These are phyloP conservation scores for Aureobasidium sp. DNA, from an alignment of 2,329 filamentous ascomycete genomes.

Conservation along the genomic window DNA sequence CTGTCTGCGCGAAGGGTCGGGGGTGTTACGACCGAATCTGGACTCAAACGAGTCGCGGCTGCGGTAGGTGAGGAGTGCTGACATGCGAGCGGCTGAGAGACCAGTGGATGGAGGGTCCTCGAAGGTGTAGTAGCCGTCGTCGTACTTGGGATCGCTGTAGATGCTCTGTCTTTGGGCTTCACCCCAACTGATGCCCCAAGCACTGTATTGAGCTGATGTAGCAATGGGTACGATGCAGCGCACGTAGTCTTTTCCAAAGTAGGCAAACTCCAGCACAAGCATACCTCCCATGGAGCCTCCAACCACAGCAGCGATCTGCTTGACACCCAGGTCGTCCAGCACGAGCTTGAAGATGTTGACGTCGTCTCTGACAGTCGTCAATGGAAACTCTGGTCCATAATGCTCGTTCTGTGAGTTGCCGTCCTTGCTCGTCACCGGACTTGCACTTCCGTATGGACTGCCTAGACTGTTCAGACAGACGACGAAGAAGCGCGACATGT, in stretches of 20 bases:
- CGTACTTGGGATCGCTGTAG: slow-evolving; percentile 96
- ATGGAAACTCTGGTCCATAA: slow-evolving; percentile 92
- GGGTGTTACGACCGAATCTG: slow-evolving; percentile 89
- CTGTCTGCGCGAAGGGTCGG: slow-evolving; percentile 74
- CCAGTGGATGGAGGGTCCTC: slow-evolving; percentile 79
- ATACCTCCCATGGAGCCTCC: slow-evolving; percentile 83
- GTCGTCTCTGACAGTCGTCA: slow-evolving; percentile 93
- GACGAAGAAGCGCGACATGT: slow-evolving; percentile 74
- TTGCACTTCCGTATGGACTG: slow-evolving; percentile 77
- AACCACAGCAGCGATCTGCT: slow-evolving; percentile 68
- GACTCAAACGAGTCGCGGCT: slow-evolving; percentile 96
- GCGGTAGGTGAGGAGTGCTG: slow-evolving; percentile 87
- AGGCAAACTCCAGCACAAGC: slow-evolving; percentile 88
- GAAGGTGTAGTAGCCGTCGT: slow-evolving; percentile 89
- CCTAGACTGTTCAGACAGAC: slow-evolving; percentile 81
- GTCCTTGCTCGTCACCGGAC: slow-evolving; percentile 80
- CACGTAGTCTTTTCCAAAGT: slow-evolving; percentile 80
- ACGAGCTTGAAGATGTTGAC: slow-evolving; percentile 78
- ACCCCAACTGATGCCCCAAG: slow-evolving; percentile 87
- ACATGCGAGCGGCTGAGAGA: slow-evolving; percentile 91
- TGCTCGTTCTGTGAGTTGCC: slow-evolving; percentile 63
- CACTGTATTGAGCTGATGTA: slow-evolving; percentile 75
- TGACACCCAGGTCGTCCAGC: slow-evolving; percentile 71
- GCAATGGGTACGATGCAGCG: slow-evolving; percentile 74
- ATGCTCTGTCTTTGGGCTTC: slow-evolving; percentile 88